Conservation (phyloP, 306 rosid species). For the Nissolia schottii region DNA sequence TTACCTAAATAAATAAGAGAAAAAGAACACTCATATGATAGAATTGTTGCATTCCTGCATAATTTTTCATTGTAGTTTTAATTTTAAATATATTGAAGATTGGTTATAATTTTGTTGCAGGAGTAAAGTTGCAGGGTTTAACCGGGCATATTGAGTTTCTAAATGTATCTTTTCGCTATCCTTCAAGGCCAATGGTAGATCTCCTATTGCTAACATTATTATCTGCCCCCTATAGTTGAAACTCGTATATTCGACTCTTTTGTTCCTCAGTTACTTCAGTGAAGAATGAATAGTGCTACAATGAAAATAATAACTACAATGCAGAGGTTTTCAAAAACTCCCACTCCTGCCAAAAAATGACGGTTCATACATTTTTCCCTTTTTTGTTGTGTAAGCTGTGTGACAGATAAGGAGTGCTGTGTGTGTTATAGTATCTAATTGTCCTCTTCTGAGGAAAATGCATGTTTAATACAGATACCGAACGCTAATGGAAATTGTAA, state of each 20-base stretch:
- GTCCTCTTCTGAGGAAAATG: background rate
- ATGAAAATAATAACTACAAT: background rate
- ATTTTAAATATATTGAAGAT: constrained; percentile 16
- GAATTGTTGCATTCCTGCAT: constrained; percentile 5
- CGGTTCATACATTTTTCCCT: background rate
- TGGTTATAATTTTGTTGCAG: constrained; percentile 43
- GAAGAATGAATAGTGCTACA: constrained; percentile 20
- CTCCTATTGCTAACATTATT: constrained; percentile 21
- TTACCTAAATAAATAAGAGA: background rate
- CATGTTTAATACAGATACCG: background rate
- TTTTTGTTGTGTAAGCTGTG: background rate
- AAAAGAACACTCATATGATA: background rate
- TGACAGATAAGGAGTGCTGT: background rate
- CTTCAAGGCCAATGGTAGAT: constrained; percentile 78
- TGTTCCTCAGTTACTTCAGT: background rate
- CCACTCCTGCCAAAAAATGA: background rate
- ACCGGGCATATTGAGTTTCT: constrained; percentile 64
- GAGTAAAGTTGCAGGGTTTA: constrained; percentile 56
- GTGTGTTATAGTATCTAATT: background rate
- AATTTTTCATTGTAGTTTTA: background rate
- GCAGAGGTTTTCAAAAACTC: background rate
- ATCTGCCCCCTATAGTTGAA: constrained; percentile 8
- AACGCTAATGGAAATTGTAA: background rate
- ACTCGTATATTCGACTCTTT: background rate
- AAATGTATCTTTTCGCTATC: constrained; percentile 71